Percentiles rank a stretch among this genome's conserved stretches.
Conservation (phyloP, 2,329 filamentous ascomycete species). For the Akanthomyces lecanii region DNA sequence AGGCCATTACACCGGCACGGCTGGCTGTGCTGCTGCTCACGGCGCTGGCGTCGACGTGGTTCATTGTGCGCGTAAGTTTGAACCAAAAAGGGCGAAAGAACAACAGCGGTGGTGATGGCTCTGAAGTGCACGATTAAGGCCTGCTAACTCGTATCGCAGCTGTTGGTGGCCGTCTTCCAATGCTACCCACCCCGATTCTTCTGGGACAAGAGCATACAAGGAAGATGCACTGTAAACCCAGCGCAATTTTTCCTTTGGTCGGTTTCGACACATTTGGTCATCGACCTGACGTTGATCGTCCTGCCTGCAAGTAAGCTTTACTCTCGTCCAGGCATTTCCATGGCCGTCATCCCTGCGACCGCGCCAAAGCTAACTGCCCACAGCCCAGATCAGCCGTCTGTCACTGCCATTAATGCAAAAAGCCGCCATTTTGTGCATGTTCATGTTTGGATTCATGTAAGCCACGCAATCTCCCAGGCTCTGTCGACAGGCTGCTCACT, state of each 20-base stretch:
- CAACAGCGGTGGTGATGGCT: background rate
- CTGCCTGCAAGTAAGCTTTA: conserved; percentile 12
- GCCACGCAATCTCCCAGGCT: background rate
- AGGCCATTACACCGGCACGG: conserved; percentile 4
- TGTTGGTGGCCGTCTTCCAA: conserved; percentile 14
- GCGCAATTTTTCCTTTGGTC: conserved; percentile 17
- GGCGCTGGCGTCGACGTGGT: conserved; percentile 11
- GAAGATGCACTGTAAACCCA: conserved; percentile 13
- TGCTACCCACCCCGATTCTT: conserved; percentile 16
- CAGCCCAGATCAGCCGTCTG: conserved; percentile 13
- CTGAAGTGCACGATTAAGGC: too few relatives aligned
- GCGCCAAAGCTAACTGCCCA: background rate
- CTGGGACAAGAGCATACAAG: conserved; percentile 15
- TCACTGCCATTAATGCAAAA: conserved; percentile 10
- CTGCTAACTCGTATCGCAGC: background rate
- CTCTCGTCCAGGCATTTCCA: background rate
- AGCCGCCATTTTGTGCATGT: conserved; percentile 13
- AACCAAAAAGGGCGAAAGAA: background rate
- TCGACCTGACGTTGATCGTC: conserved; percentile 9
- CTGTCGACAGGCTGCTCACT: background rate
- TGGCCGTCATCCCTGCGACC: background rate
- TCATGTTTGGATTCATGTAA: conserved; percentile 17
- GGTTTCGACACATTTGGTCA: conserved; percentile 13
- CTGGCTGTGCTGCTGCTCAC: conserved; percentile 9
- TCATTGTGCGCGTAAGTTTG: conserved; percentile 5